phyloP scores from a whole-genome alignment of 768 basidiomycete genomes.

The Mycena rosella region DNA sequence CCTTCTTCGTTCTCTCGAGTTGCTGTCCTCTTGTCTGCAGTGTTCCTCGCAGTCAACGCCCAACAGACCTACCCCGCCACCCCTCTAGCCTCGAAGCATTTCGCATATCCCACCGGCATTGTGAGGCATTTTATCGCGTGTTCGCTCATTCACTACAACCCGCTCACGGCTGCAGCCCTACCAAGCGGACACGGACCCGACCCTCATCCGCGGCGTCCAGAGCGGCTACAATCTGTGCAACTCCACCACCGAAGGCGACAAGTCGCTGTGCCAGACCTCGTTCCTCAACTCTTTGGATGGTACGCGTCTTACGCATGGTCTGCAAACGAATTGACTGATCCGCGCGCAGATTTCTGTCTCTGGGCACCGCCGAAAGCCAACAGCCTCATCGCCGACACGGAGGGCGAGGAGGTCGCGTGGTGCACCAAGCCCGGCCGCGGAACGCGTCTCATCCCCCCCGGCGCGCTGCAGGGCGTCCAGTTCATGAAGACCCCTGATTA shows the following conservation, averaged over 20 bases:
- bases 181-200: slow-evolving; percentile 57
- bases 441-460: slow-evolving; percentile 78
- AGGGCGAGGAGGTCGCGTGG: slow-evolving; percentile 81
- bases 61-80: slow-evolving; percentile 55
- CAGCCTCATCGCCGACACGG: slow-evolving; percentile 71
- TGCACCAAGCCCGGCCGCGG: slow-evolving; percentile 81
- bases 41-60: slow-evolving; percentile 46
- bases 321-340: slow-evolving; percentile 11
- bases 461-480: slow-evolving; percentile 75
- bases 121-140: slow-evolving; percentile 45
- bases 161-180: slow-evolving; percentile 54
- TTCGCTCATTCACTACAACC: not conserved
- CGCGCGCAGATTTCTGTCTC: slow-evolving; percentile 72
- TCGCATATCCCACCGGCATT: slow-evolving; percentile 57
- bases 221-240: slow-evolving; percentile 73
- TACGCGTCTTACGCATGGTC: slow-evolving; percentile 34
- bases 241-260: slow-evolving; percentile 64
- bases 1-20: slow-evolving; percentile 50
- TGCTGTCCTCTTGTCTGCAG: slow-evolving; percentile 43
- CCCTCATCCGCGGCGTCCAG: slow-evolving; percentile 65
- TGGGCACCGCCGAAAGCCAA: slow-evolving; percentile 70
- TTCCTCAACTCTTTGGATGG: slow-evolving; percentile 66
- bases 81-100: slow-evolving; percentile 62
- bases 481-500: slow-evolving; percentile 71
- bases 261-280: slow-evolving; percentile 60